These are phyloP conservation scores for Sequoia sempervirens DNA, from an alignment of 75 land plant genomes.

Conservation along the genomic window DNA sequence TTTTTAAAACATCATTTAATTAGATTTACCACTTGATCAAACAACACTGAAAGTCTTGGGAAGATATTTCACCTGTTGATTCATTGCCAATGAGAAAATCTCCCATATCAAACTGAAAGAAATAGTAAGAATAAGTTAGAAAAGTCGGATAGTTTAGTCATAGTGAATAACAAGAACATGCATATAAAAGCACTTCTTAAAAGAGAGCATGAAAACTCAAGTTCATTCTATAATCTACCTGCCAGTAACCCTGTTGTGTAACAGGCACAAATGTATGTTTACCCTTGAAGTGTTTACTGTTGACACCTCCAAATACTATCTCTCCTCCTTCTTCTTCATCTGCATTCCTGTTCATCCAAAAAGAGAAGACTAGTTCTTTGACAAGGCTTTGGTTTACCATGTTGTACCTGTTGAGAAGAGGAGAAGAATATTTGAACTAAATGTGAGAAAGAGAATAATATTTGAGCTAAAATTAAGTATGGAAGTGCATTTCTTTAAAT, in stretches of 20 bases:
- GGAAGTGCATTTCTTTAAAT: neutral
- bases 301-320: slow-evolving; percentile 86
- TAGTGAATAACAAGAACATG: neutral
- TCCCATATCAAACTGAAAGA: slow-evolving; percentile 75
- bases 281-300: slow-evolving; percentile 68
- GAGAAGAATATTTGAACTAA: neutral
- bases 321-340: slow-evolving; percentile 72
- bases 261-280: slow-evolving; percentile 74
- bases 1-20: neutral
- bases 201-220: neutral
- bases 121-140: neutral
- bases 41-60: neutral
- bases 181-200: neutral
- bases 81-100: slow-evolving; percentile 57
- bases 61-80: slow-evolving; percentile 49
- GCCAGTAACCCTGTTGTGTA: slow-evolving; percentile 85
- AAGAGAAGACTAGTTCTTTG: slow-evolving; percentile 66
- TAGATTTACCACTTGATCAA: neutral
- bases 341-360: slow-evolving; percentile 81
- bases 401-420: slow-evolving; percentile 58
- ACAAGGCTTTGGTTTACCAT: slow-evolving; percentile 77
- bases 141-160: neutral
- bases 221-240: slow-evolving; percentile 28
- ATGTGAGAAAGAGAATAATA: neutral
- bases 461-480: neutral